Conservation (phyloP, 2,329 filamentous ascomycete genomes). For the Ambrosiella xylebori region DNA sequence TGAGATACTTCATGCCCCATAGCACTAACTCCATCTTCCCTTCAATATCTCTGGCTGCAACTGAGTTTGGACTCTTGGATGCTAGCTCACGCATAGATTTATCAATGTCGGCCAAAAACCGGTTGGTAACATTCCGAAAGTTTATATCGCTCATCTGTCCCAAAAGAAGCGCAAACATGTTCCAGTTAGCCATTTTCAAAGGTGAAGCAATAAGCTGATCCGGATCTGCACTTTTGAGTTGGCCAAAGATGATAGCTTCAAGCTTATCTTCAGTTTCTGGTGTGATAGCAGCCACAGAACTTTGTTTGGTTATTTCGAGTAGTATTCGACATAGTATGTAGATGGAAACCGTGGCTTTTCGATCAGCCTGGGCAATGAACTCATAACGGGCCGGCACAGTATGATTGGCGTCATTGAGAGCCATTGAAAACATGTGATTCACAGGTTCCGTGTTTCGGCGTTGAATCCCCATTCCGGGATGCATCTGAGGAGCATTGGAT, state of each 20-base stretch:
- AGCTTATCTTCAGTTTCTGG: constrained; percentile 85
- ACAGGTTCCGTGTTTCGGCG: constrained; percentile 59
- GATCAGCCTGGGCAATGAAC: constrained; percentile 62
- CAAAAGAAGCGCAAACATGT: constrained; percentile 76
- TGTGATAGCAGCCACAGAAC: constrained; percentile 64
- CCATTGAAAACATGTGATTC: constrained; percentile 19
- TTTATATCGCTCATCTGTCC: constrained; percentile 94
- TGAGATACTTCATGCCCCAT: constrained; percentile 78
- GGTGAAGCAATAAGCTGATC: constrained; percentile 64
- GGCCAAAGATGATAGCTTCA: constrained; percentile 91
- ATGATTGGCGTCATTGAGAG: constrained; percentile 31
- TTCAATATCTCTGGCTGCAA: constrained; percentile 49
- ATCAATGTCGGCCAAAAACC: constrained; percentile 70
- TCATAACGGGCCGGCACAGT: constrained; percentile 23
- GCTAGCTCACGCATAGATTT: constrained; percentile 58
- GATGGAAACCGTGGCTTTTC: constrained; percentile 83
- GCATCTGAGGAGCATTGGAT: constrained; percentile 20
- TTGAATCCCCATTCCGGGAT: constrained; percentile 20
- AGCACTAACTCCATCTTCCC: constrained; percentile 74
- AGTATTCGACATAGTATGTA: constrained; percentile 89
- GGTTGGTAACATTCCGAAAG: constrained; percentile 65
- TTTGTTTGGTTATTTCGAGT: constrained; percentile 86
- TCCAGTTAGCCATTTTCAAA: constrained; percentile 86
- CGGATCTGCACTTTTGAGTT: constrained; percentile 73
- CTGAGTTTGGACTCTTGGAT: constrained; percentile 44